phyloP scores from a whole-genome alignment of 768 basidiomycete species.

The Boletus eberwhitei region DNA sequence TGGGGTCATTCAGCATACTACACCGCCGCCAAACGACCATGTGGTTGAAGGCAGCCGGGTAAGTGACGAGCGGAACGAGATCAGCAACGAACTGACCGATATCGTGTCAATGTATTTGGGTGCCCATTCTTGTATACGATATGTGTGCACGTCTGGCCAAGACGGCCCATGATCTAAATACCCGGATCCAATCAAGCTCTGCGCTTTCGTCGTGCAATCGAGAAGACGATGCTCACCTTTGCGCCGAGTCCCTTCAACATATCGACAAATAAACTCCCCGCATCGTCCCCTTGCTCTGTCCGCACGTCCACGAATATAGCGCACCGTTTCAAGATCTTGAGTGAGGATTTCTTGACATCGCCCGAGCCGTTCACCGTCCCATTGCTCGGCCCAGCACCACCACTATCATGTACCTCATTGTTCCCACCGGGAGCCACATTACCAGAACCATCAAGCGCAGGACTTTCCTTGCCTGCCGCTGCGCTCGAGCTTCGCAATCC shows the following conservation, averaged over 20 bases:
- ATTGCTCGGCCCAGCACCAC: slow-evolving; percentile 14
- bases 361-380: slow-evolving; percentile 20
- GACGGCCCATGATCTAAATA: slow-evolving; percentile 57
- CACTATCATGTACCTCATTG: slow-evolving; percentile 18
- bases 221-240: slow-evolving; percentile 45
- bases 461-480: slow-evolving; percentile 19
- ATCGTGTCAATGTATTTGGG: slow-evolving; percentile 68
- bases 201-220: neutral
- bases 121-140: slow-evolving; percentile 83
- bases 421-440: slow-evolving; percentile 26
- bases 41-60: neutral
- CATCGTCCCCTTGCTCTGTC: slow-evolving; percentile 74
- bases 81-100: slow-evolving; percentile 45
- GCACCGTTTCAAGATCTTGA: slow-evolving; percentile 68
- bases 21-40: neutral
- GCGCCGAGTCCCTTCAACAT: slow-evolving; percentile 82
- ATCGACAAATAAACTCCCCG: slow-evolving; percentile 75
- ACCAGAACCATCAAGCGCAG: slow-evolving; percentile 33
- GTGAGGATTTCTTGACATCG: slow-evolving; percentile 28
- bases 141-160: slow-evolving; percentile 75
- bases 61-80: neutral
- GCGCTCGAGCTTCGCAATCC: slow-evolving; percentile 44
- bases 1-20: slow-evolving; percentile 62
- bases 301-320: slow-evolving; percentile 82
- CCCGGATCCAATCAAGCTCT: neutral